phyloP scores from a whole-genome alignment of 2,329 filamentous ascomycete species.

The Aotearoamyces nothofagi region DNA sequence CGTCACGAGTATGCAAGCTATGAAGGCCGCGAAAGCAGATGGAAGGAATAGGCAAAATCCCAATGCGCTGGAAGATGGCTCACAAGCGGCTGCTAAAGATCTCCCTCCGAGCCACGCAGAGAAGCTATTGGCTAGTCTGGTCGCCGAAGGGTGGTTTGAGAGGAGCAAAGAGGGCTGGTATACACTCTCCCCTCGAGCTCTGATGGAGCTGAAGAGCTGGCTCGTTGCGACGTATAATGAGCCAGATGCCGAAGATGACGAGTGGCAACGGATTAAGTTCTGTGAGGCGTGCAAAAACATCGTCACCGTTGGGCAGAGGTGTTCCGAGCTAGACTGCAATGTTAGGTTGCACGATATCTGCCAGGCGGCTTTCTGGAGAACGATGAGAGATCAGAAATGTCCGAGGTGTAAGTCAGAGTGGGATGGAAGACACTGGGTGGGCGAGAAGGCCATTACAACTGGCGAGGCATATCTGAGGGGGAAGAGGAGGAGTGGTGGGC shows the following conservation, averaged over 20 bases:
- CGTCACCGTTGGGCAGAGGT: conserved; percentile 72
- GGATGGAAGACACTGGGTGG: conserved; percentile 21
- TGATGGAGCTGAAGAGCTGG: conserved; percentile 78
- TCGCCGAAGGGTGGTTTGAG: conserved; percentile 75
- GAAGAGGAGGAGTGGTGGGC: conserved; percentile 16
- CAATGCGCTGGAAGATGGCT: conserved; percentile 14
- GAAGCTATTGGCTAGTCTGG: conserved; percentile 49
- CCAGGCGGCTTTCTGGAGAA: conserved; percentile 56
- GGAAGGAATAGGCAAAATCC: conserved; percentile 10
- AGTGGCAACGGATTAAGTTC: conserved; percentile 64
- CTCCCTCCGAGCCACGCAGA: conserved; percentile 71
- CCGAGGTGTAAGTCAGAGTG: conserved; percentile 41
- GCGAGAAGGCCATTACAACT: conserved; percentile 18
- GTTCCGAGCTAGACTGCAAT: conserved; percentile 49
- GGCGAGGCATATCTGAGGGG: conserved; percentile 17
- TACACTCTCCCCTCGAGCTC: conserved; percentile 55
- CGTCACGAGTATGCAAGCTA: conserved; percentile 68
- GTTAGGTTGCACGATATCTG: conserved; percentile 67
- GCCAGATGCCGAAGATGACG: conserved; percentile 36
- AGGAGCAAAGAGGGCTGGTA: conserved; percentile 59
- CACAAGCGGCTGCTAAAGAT: conserved; percentile 29
- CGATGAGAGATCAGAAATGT: conserved; percentile 43
- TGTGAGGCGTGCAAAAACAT: conserved; percentile 85
- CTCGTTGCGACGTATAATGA: conserved; percentile 86
- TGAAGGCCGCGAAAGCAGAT: conserved; percentile 44